These are phyloP conservation scores for Mycena chlorophos DNA, from an alignment of 768 basidiomycete genomes.

Conservation along the genomic window DNA sequence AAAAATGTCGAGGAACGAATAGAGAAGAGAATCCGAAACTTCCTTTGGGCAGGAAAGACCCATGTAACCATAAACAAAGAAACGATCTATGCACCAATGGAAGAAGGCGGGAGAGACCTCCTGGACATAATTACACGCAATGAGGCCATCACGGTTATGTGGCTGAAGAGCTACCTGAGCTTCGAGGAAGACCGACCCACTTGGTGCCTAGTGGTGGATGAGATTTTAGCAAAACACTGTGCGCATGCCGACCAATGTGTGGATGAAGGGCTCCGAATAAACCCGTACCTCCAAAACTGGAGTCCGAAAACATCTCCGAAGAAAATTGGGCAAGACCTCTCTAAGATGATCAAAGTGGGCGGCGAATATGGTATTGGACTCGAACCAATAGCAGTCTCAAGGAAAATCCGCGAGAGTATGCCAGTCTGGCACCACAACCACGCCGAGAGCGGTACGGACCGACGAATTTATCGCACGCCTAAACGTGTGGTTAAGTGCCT, in stretches of 20 bases:
- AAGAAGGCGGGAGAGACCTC: constrained; percentile 25
- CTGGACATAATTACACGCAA: constrained; percentile 28
- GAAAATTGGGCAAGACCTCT: constrained; percentile 36
- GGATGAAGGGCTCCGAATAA: constrained; percentile 3
- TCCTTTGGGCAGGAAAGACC: constrained; percentile 27
- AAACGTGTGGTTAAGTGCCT: background rate
- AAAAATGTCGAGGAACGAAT: constrained; percentile 21
- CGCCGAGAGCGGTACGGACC: too few species aligned
- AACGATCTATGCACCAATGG: constrained; percentile 15
- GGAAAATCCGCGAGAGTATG: too few species aligned
- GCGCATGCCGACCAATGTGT: constrained; percentile 1
- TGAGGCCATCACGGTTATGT: constrained; percentile 27
- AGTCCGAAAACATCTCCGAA: constrained; percentile 13
- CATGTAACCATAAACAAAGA: constrained; percentile 18
- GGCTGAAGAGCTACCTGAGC: constrained; percentile 26
- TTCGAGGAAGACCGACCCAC: constrained; percentile 16
- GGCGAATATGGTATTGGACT: too few species aligned
- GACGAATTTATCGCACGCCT: too few species aligned
- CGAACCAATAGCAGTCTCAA: too few species aligned
- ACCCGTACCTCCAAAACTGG: constrained; percentile 32
- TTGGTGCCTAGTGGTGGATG: constrained; percentile 29
- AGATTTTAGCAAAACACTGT: constrained; percentile 21
- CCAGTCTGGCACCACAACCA: too few species aligned
- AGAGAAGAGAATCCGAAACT: constrained; percentile 22
- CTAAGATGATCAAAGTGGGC: too few species aligned